These are phyloP conservation scores for Halophytophthora polymorphica DNA, from an alignment of 352 stramenopile genomes.

Conservation along the genomic window DNA sequence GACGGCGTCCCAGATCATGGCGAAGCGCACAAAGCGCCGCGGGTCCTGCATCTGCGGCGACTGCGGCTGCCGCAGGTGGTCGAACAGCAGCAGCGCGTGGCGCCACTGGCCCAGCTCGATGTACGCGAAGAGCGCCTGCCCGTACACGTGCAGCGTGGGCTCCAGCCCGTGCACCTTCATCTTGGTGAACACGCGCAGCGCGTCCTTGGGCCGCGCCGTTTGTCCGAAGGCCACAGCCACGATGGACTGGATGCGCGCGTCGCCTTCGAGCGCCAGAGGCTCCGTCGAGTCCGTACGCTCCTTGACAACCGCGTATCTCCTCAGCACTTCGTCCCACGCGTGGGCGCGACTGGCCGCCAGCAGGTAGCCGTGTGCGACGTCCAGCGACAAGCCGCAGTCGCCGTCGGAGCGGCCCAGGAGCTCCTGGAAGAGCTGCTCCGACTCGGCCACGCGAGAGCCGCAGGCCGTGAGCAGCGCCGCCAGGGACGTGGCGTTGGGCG, in stretches of 20 bases:
- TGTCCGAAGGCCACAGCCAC: slow-evolving; percentile 59
- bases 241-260: slow-evolving; percentile 58
- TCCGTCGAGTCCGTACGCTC: slow-evolving; percentile 10
- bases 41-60: slow-evolving; percentile 33
- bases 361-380: slow-evolving; percentile 37
- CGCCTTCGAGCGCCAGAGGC: slow-evolving; percentile 31
- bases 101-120: slow-evolving; percentile 60
- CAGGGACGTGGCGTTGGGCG: slow-evolving; percentile 51
- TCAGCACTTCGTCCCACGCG: slow-evolving; percentile 38
- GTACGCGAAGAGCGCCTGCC: slow-evolving; percentile 68
- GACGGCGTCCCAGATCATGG: slow-evolving; percentile 67
- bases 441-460: slow-evolving; percentile 35
- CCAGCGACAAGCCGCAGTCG: slow-evolving; percentile 18
- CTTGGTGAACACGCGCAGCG: slow-evolving; percentile 61
- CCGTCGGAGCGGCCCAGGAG: slow-evolving; percentile 14
- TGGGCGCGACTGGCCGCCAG: slow-evolving; percentile 35
- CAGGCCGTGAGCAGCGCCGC: slow-evolving; percentile 53
- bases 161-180: slow-evolving; percentile 73
- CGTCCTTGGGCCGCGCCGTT: slow-evolving; percentile 35
- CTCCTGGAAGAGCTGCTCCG: slow-evolving; percentile 45
- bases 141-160: slow-evolving; percentile 70
- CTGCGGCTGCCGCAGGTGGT: slow-evolving; percentile 57
- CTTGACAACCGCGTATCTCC: slow-evolving; percentile 25
- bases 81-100: slow-evolving; percentile 70
- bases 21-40: slow-evolving; percentile 40